Evolutionary conservation across 495 filamentous ascomycete species (phyloP).

Genomic region (Annulohypoxylon bovei): DNA sequence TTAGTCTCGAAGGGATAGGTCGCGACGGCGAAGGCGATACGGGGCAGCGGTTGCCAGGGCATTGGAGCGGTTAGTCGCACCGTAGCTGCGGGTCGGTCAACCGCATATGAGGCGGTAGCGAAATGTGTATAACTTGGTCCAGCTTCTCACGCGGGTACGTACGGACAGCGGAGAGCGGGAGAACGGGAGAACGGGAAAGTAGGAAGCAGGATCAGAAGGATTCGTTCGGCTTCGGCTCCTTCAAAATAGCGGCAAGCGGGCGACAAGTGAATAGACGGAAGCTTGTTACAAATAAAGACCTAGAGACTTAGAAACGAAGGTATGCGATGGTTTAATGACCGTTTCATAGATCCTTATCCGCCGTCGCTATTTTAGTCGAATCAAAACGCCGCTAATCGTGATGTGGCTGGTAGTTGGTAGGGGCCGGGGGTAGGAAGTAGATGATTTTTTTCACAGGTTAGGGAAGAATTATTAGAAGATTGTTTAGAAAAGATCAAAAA

Average conservation of each 20-base stretch:
- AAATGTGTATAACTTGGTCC: slow-evolving; percentile 15
- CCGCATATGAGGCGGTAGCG: slow-evolving; percentile 44
- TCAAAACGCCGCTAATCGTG: slow-evolving; percentile 38
- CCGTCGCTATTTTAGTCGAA: slow-evolving; percentile 18
- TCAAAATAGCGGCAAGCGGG: slow-evolving; percentile 2
- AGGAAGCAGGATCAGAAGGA: slow-evolving; percentile 7
- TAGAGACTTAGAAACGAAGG: neutral
- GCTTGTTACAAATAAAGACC: slow-evolving; percentile 13
- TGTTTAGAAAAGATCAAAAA: slow-evolving; percentile 22
- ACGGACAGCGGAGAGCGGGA: slow-evolving; percentile 22
- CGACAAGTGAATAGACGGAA: slow-evolving; percentile 6
- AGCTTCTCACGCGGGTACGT: slow-evolving; percentile 34
- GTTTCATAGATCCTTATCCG: slow-evolving; percentile 11
- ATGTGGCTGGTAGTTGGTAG: slow-evolving; percentile 23
- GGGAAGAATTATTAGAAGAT: slow-evolving; percentile 26
- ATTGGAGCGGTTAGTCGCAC: slow-evolving; percentile 62
- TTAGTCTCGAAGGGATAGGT: slow-evolving; percentile 90
- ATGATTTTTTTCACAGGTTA: slow-evolving; percentile 19
- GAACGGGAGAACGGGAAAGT: slow-evolving; percentile 2
- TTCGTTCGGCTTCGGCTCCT: slow-evolving; percentile 16
- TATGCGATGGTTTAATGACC: slow-evolving; percentile 8
- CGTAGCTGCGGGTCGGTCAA: slow-evolving; percentile 46
- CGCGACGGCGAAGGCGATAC: slow-evolving; percentile 97
- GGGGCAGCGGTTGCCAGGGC: slow-evolving; percentile 97
- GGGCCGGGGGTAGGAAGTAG: neutral